These are phyloP conservation scores for Sugiyamaella boreocaroliniensis DNA, from an alignment of 805 yeast species.

Conservation along the genomic window DNA sequence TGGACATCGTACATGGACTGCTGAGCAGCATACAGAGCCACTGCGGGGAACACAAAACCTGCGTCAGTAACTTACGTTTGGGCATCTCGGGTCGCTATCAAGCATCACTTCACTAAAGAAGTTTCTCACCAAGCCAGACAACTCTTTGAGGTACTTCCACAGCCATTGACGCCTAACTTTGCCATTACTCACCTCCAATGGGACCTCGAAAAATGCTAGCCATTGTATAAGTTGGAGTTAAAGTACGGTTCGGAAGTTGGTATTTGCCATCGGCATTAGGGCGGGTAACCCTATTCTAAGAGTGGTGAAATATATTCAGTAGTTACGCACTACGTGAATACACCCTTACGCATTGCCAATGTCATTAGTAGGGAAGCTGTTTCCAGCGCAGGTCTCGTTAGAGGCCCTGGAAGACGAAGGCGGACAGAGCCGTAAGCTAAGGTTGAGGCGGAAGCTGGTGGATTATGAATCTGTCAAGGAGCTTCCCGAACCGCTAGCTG, in stretches of 20 bases:
- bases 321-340: not conserved
- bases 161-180: too few relatives aligned
- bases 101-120: too few relatives aligned
- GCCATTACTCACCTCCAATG: conserved; percentile 2
- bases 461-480: conserved; percentile 20
- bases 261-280: not conserved
- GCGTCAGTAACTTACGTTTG: conserved; percentile 2
- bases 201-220: conserved; percentile 14
- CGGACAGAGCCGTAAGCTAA: not conserved
- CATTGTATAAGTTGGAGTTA: conserved; percentile 3
- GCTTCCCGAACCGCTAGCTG: conserved; percentile 24
- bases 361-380: not conserved
- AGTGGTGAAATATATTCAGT: not conserved
- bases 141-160: too few relatives aligned
- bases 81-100: too few relatives aligned
- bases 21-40: conserved; percentile 49
- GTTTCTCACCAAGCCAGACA: too few relatives aligned
- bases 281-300: not conserved
- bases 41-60: conserved; percentile 26
- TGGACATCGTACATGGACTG: conserved; percentile 87
- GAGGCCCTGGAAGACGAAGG: not conserved
- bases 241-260: not conserved
- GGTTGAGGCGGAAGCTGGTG: conserved; percentile 11
- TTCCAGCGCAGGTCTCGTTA: not conserved
- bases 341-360: not conserved